Base-by-base conservation (phyloP, 805 yeast genomes). In the Ogataea allantospora region DNA sequence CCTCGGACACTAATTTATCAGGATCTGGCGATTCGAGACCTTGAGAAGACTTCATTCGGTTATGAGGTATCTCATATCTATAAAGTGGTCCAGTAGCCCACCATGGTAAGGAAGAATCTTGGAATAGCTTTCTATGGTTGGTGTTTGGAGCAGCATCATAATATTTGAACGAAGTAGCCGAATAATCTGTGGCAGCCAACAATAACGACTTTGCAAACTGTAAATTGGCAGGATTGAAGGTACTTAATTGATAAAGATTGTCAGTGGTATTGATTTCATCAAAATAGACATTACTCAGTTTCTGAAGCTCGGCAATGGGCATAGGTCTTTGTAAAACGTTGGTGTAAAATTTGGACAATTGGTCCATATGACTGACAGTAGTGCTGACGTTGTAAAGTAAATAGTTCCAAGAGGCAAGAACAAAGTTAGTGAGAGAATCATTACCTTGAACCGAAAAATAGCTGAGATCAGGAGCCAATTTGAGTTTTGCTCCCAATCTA, bases 381-480 rank as follows among this genome's bases (percentile, higher is more conserved):
- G 55, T 46, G 9, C 52, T 47, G 6, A 55, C 46, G 14, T 50
- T 46, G 35, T 57, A 57, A 19, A 63, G 47, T 28, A 63, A 43
- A 23, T 56, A 50, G 30, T 55, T 59, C 62, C 66, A 60, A 5
- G 60, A 51, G 1, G 65, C 58, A 35, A 54, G 58, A 3, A 64
- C 65, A 49, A 57, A 62, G 22, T 55, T 49, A 3, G 58, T 52
- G 13, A 57, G 50, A 13, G 48, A 41, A 12, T 47, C 42, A 12
- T 52, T 48, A 2, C 66, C 67, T 33, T 50, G 48, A 4, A 62
- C 57, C 7, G 52, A 47, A 26, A 64, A 38, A 27, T 54, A 55
- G 15, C 43, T 43, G 6, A 55, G 49, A 11, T 54, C 53, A 1
- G 53, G 41, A 19, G 48, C 50, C 22, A 63, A 42, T 9, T 58